phyloP scores from a whole-genome alignment of 2,329 filamentous ascomycete species.

The Ophiocordyceps sinensis region DNA sequence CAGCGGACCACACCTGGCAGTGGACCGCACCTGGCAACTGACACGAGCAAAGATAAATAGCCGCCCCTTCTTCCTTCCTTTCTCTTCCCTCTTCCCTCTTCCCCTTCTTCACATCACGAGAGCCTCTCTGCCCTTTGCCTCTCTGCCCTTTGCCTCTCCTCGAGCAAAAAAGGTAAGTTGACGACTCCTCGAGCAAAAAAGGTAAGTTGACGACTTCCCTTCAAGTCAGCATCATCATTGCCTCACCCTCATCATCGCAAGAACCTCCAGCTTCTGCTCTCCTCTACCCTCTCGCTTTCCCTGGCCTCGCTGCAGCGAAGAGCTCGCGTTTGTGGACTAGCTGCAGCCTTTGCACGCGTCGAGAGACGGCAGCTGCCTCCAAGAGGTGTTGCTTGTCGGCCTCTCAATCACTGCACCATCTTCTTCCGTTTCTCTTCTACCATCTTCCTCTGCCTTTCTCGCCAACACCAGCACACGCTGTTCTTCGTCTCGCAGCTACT shows the following conservation, averaged over 20 bases:
- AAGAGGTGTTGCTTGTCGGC: neutral
- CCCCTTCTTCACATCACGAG: neutral
- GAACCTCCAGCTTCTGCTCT: too few relatives aligned
- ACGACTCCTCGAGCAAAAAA: too few relatives aligned
- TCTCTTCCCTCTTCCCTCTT: conserved; percentile 1
- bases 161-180: too few relatives aligned
- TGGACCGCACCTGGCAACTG: neutral
- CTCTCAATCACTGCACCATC: neutral
- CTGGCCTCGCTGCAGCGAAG: too few relatives aligned
- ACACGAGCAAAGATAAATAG: neutral
- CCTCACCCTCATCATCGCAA: neutral
- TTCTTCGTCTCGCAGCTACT: neutral
- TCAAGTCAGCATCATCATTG: neutral
- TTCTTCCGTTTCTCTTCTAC: neutral
- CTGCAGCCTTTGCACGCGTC: neutral
- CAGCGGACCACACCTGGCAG: neutral
- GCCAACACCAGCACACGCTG: neutral
- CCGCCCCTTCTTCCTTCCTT: neutral
- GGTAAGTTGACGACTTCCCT: neutral
- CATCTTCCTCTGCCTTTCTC: neutral
- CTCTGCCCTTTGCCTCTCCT: neutral
- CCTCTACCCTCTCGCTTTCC: too few relatives aligned
- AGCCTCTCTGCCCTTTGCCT: neutral
- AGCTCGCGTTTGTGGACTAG: too few relatives aligned
- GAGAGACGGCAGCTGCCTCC: neutral